A percentile compares a stretch with the other conserved stretches of the same genome.
phyloP scores from a whole-genome alignment of 176 grass and related monocot genomes.

The Thinopyrum elongatum region DNA sequence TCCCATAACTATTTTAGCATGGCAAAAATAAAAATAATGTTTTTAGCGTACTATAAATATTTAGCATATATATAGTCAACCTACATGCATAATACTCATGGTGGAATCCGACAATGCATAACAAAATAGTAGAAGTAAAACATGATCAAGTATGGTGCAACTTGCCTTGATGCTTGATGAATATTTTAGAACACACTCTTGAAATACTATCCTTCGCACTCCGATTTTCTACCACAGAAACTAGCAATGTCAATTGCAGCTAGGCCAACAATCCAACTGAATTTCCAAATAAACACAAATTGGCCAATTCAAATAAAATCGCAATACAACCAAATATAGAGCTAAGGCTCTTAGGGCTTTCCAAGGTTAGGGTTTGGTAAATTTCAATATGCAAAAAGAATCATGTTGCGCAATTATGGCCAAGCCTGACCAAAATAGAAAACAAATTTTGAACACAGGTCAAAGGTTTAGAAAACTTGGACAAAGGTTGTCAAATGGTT shows the following conservation, averaged over 20 bases:
- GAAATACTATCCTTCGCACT: background rate
- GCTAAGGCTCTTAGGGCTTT: background rate
- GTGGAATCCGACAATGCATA: background rate
- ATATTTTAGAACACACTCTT: too few species aligned
- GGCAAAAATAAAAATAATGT: background rate
- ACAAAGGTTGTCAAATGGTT: background rate
- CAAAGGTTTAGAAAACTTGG: background rate
- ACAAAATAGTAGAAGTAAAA: background rate
- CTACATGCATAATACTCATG: background rate
- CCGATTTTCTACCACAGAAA: background rate
- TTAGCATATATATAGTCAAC: too few species aligned
- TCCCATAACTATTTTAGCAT: background rate
- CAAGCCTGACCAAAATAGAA: background rate
- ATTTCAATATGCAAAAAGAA: background rate
- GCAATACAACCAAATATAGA: background rate
- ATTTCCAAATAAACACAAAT: too few species aligned
- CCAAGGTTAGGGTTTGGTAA: background rate
- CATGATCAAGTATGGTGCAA: background rate
- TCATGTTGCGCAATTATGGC: background rate
- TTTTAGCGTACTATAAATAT: background rate
- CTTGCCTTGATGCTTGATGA: background rate
- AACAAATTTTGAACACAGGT: background rate
- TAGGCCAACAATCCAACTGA: too few species aligned
- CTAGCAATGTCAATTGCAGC: too few species aligned
- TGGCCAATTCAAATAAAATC: too few species aligned